Conservation (phyloP, 1,284 basidiomycete genomes). For the Lignosus rhinocerotis region DNA sequence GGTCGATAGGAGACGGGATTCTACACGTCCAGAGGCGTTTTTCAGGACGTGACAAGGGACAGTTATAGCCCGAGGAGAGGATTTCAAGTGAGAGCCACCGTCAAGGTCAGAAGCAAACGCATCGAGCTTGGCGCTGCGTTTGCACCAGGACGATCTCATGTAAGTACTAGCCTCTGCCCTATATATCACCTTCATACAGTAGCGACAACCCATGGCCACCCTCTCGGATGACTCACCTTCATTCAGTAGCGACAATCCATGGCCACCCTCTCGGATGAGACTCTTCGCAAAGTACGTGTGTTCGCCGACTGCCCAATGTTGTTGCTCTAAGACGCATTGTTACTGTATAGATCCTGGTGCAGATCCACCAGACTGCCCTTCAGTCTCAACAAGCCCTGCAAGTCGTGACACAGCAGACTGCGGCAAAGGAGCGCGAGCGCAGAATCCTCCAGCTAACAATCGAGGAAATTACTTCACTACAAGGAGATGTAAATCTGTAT, state of each 20-base stretch:
- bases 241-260: constrained; percentile 39
- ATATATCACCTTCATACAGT: neutral
- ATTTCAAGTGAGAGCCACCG: constrained; percentile 21
- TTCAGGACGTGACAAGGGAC: neutral
- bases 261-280: constrained; percentile 83
- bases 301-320: neutral
- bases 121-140: constrained; percentile 15
- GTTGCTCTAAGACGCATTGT: neutral
- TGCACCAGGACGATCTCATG: too few species aligned
- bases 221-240: constrained; percentile 84
- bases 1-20: neutral
- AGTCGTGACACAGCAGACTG: constrained; percentile 70
- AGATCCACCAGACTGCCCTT: constrained; percentile 86
- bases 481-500: constrained; percentile 76
- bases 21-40: neutral
- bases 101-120: constrained; percentile 22
- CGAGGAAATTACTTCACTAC: constrained; percentile 67
- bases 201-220: constrained; percentile 55
- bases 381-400: constrained; percentile 78
- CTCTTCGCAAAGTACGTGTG: constrained; percentile 70
- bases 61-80: neutral
- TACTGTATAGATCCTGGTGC: constrained; percentile 72
- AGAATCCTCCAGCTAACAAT: constrained; percentile 87
- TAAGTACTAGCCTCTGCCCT: constrained; percentile 1
- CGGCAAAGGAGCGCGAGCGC: constrained; percentile 81